Evolutionary conservation across 495 filamentous ascomycete species (phyloP), one percentile per base, ranked within the genome.

Genomic region (Penicillium flavigenum): DNA sequence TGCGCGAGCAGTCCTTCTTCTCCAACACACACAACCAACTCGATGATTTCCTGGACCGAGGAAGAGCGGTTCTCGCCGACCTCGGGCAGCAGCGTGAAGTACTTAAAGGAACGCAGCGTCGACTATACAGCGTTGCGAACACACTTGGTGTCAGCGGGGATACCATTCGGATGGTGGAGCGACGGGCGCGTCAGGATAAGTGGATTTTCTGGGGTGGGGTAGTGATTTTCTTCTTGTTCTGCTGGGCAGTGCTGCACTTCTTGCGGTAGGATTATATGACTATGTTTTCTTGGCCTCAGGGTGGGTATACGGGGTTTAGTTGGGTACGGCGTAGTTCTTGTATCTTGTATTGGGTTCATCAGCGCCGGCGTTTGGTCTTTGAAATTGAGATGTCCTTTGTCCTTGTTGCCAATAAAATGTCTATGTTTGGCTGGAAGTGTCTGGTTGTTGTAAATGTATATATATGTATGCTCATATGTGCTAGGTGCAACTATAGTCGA

Each of bases 201-300:
- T 98, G 92, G 93, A 95, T 98, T 27, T 98, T 98, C 71, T 89
- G 88, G 84, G 87, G 70, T 14, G 91, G 94, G 0, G 90, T 95
- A 20, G 71, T 95, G 34, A 68, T 92, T n/a, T 98, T 98, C 72
- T 88, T 98, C 57, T 70, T 80, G 42, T 98, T 98, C 71, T 96
- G 92, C 65, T 98, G 90, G 85, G 70, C 90, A 57, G 90, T 93
- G 46, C 63, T 98, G 71, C 86, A 89, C 73, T 98, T 83, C 68
- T 68, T 98, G 68, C 74, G 90, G 68, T 97, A 22, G 34, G 29
- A 19, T 19, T 31, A 31, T 24, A 36, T 16, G 19, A 32, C 27
- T 26, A 9, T 24, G 31, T 50, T 12, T 16, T 36, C 1, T 22
- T 22, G 19, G 20, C 22, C 17, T 51, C 19, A n/a, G 47, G 19